phyloP scores from a whole-genome alignment of 1,284 basidiomycete genomes.

The Apiotrichum akiyoshidainum region DNA sequence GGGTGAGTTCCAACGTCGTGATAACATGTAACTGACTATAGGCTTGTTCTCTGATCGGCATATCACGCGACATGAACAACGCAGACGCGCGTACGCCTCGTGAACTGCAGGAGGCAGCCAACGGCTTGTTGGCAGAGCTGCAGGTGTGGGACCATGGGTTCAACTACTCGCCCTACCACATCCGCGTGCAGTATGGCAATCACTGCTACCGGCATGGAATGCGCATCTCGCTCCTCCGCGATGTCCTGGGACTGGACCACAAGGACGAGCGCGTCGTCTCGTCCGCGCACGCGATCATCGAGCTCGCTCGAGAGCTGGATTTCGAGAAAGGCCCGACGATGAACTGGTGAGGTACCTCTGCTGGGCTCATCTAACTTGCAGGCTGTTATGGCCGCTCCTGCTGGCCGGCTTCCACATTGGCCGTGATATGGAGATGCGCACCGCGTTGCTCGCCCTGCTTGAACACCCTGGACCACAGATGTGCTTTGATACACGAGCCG shows the following conservation, averaged over 20 bases:
- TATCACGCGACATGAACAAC: constrained; percentile 17
- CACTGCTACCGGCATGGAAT: constrained; percentile 43
- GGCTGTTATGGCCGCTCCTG: constrained; percentile 47
- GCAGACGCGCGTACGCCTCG: constrained; percentile 12
- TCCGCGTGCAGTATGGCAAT: constrained; percentile 43
- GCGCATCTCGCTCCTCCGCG: constrained; percentile 35
- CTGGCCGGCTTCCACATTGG: constrained; percentile 43
- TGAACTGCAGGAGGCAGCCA: constrained; percentile 30
- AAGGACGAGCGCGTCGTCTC: constrained; percentile 34
- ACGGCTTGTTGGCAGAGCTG: constrained; percentile 37
- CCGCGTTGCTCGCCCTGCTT: constrained; percentile 32
- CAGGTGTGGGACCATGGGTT: constrained; percentile 40
- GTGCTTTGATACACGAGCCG: constrained; percentile 40
- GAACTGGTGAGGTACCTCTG: constrained; percentile 30
- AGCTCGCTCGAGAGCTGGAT: constrained; percentile 37
- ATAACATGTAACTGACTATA: constrained; percentile 1
- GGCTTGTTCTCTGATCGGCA: constrained; percentile 33
- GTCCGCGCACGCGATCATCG: constrained; percentile 35
- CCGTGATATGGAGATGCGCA: constrained; percentile 27
- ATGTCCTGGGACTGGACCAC: constrained; percentile 37
- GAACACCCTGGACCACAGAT: constrained; percentile 42
- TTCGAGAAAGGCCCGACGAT: constrained; percentile 27
- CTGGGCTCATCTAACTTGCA: constrained; percentile 10
- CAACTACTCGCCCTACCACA: constrained; percentile 39
- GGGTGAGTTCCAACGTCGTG: constrained; percentile 19